Base-by-base conservation (phyloP, 257 asterid genomes). In the Solanum habrochaites region DNA sequence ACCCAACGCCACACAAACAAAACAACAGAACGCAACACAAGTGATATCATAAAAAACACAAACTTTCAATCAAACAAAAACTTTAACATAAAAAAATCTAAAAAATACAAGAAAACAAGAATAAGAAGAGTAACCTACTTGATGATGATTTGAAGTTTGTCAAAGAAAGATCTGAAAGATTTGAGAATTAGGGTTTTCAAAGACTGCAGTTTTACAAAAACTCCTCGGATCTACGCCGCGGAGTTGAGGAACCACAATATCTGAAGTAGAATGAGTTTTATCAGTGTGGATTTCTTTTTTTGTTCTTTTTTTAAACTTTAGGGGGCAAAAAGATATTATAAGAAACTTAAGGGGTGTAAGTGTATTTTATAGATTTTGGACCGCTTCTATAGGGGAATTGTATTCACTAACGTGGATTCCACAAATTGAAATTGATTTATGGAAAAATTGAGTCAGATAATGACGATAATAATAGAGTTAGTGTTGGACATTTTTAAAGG, bases 141-240 rank as follows among this genome's bases (percentile, higher is more conserved):
- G 72, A 87, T 45, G 15, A n/a, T 6, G 82, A 58, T 78, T 25
- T 70, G 85, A 87, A 67, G 39, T 39, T 35, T 49, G 42, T 67
- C 31, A 42, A 81, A n/a, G 80, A 8, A 27, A 69, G 88, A 87
- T 87, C 86, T 80, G 49, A 58, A 42, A 64, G 66, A 64, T 83
- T 83, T 62, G 85, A 11, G 11, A 27, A 49, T 37, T 87, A 64
- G 85, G 82, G 85, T 62, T 87, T 87, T 31, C 20, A 25, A 78
- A 78, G 83, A 78, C 58, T 83, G 77, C 77, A 23, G 60, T 60
- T 39, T 25, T 15, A 21, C 83, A 70, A 37, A 87, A 87, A 87
- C 88, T 81, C 88, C 88, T 87, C 88, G 88, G 88, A 87, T 87
- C 83, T 87, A 87, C 86, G 86, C 86, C 88, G 83, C 82, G 88